phyloP scores from a whole-genome alignment of 2,329 filamentous ascomycete genomes.

The Dothidotthia symphoricarpi region DNA sequence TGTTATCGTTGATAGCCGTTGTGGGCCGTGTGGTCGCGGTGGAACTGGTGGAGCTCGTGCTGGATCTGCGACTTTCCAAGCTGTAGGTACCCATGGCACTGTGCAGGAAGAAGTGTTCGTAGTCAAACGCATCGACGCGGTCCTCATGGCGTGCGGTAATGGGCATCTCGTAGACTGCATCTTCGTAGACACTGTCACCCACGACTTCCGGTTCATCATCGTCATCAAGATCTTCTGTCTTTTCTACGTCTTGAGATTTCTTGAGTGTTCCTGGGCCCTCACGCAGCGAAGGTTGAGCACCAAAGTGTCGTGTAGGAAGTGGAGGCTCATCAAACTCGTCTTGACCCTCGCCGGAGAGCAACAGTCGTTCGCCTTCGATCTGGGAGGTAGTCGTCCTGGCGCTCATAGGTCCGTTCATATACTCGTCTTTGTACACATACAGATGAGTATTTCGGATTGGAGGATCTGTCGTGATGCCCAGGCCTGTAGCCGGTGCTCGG shows the following conservation, averaged over 20 bases:
- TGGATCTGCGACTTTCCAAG: conserved; percentile 54
- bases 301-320: conserved; percentile 19
- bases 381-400: conserved; percentile 18
- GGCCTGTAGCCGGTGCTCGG: conserved; percentile 26
- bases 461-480: conserved; percentile 32
- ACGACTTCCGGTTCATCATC: conserved; percentile 23
- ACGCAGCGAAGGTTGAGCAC: conserved; percentile 21
- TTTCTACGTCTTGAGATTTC: conserved; percentile 30
- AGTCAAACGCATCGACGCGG: conserved; percentile 92
- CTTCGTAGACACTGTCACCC: conserved; percentile 46
- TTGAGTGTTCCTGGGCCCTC: conserved; percentile 21
- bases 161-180: conserved; percentile 43
- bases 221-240: conserved; percentile 42
- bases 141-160: conserved; percentile 72
- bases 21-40: conserved; percentile 51
- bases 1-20: conserved; percentile 27
- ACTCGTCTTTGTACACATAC: conserved; percentile 19
- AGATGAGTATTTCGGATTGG: conserved; percentile 13
- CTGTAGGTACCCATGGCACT: conserved; percentile 82
- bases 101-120: conserved; percentile 92
- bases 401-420: conserved; percentile 4
- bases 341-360: conserved; percentile 1
- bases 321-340: conserved; percentile 1
- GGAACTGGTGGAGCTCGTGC: conserved; percentile 54
- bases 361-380: conserved; percentile 17